phyloP scores from a whole-genome alignment of 2,329 filamentous ascomycete species.

The Alternaria brassicae region DNA sequence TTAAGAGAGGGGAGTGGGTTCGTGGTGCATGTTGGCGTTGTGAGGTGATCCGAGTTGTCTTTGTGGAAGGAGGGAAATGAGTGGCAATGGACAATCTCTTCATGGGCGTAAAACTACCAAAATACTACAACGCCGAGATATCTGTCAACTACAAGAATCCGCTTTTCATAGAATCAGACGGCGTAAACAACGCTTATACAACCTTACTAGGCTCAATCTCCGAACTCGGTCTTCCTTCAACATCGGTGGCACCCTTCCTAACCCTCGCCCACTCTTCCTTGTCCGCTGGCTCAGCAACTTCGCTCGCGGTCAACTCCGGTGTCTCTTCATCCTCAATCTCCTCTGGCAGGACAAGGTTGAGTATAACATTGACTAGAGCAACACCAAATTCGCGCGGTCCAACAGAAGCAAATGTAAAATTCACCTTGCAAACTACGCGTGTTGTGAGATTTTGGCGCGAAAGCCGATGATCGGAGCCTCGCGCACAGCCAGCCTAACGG shows the following conservation, averaged over 20 bases:
- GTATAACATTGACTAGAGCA: constrained; percentile 72
- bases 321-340: constrained; percentile 72
- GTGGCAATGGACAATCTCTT: neutral
- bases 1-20: constrained; percentile 75
- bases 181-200: constrained; percentile 2
- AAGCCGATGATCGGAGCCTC: constrained; percentile 3
- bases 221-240: constrained; percentile 17
- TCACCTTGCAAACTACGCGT: too few relatives aligned
- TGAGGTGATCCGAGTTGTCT: constrained; percentile 22
- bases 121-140: neutral
- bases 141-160: neutral
- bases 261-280: constrained; percentile 52
- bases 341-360: constrained; percentile 76
- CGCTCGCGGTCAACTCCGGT: constrained; percentile 53
- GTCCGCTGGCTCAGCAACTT: constrained; percentile 49
- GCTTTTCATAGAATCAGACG: neutral
- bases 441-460: neutral
- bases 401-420: neutral
- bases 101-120: neutral
- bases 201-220: constrained; percentile 24
- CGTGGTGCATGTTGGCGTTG: constrained; percentile 75
- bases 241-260: constrained; percentile 32
- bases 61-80: neutral
- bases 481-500: neutral
- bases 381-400: constrained; percentile 48